Base-by-base conservation (phyloP, 176 grass and related monocot genomes). In the Sorghum bicolor region DNA sequence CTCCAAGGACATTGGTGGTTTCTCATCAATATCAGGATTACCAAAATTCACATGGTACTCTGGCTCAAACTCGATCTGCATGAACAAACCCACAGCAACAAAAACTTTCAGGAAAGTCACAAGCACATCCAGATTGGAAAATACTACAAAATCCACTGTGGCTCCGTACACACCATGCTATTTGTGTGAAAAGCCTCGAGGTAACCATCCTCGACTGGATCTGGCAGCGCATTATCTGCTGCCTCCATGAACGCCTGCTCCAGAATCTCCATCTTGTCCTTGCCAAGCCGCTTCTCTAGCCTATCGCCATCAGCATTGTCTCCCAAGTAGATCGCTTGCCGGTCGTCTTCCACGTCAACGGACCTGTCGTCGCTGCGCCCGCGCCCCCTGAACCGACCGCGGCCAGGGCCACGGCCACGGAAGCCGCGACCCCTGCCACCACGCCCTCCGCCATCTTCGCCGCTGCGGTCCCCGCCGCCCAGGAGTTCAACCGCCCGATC, bases 11-110 rank as follows among this genome's bases (percentile, higher is more conserved):
- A 98, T 94, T 5, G 93, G 96, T 17, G 96, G 93, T 79, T 94
- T 98, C 85, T 98, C 96, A 20, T 96, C 89, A 31, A 96, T 83
- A 83, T 98, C 91, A 12, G 96, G 96, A 79, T 98, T 96, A 70
- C 55, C 85, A 67, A 98, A 95, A 84, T 69, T 79, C 69, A 92
- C 89, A 69, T 87, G 10, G 64, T 95, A 98, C 83, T 98, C 86
- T 16, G 89, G 93, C 80, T 98, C 96, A 86, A 88, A 98, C 64
- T 98, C 96, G 33, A 96, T 96, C 93, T 98, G 84, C 83, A 86
- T 45, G 62, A 9, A 86, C n/a, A 87, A 69, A 82, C 72, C 40
- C n/a, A 52, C 47, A 85, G 6, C 10, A 74, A 80, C 3, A 52
- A 58, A 75, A 82, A 32, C 17, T 52, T 70, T 74, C 66, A 80